A percentile compares a stretch with the other conserved stretches of the same genome.
Conservation (phyloP, 1,139 yeast genomes). For the Nakaseomyces sp. region DNA sequence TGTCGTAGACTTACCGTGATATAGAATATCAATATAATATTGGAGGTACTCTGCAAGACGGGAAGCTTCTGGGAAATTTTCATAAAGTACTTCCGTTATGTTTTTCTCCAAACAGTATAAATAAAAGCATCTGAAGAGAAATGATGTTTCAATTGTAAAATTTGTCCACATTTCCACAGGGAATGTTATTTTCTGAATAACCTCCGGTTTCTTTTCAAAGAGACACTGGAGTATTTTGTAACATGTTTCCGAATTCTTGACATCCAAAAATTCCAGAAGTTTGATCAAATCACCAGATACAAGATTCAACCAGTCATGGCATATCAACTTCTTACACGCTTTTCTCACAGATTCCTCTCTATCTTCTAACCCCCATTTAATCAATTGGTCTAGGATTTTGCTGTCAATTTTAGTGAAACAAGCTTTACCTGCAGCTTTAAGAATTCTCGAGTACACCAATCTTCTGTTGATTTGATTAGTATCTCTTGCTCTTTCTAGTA, state of each 20-base stretch:
- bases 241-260: slow-evolving; percentile 55
- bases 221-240: slow-evolving; percentile 58
- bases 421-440: slow-evolving; percentile 56
- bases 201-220: slow-evolving; percentile 54
- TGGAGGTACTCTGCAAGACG: slow-evolving; percentile 42
- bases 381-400: slow-evolving; percentile 53
- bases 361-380: slow-evolving; percentile 82
- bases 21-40: slow-evolving; percentile 41
- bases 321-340: slow-evolving; percentile 67
- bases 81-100: slow-evolving; percentile 53
- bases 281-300: slow-evolving; percentile 65
- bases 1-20: slow-evolving; percentile 26
- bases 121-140: slow-evolving; percentile 60
- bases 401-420: slow-evolving; percentile 49
- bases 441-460: slow-evolving; percentile 57
- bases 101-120: slow-evolving; percentile 51
- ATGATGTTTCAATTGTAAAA: slow-evolving; percentile 66
- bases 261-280: slow-evolving; percentile 61
- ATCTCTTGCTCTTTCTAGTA: slow-evolving; percentile 81
- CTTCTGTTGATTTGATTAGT: slow-evolving; percentile 62
- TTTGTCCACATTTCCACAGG: slow-evolving; percentile 57
- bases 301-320: slow-evolving; percentile 61
- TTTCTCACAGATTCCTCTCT: slow-evolving; percentile 64
- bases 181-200: slow-evolving; percentile 48
- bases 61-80: slow-evolving; percentile 72